Percentiles rank a stretch among this genome's conserved stretches.
Evolutionary conservation across 2,329 filamentous ascomycete species (phyloP).

Genomic region (Karstenula rhodostoma): DNA sequence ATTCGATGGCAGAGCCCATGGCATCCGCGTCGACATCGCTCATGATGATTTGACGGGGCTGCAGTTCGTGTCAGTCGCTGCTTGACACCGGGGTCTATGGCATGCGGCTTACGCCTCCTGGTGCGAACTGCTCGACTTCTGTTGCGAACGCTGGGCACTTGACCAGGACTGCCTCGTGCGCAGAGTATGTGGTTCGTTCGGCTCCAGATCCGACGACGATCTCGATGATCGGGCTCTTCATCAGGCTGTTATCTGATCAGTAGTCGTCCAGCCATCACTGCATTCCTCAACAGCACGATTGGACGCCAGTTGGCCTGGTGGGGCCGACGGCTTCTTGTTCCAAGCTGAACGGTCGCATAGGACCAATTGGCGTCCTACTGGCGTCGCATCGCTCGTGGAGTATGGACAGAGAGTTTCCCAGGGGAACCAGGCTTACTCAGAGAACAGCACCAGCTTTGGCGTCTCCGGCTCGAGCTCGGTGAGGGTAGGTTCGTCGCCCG

Average conservation of each 20-base stretch:
- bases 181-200: constrained; percentile 70
- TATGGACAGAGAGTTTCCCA: too few relatives aligned
- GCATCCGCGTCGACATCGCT: constrained; percentile 73
- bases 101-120: constrained; percentile 64
- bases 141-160: constrained; percentile 79
- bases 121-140: constrained; percentile 67
- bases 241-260: constrained; percentile 47
- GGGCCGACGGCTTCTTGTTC: not conserved
- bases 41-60: constrained; percentile 75
- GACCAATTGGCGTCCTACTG: not conserved
- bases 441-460: constrained; percentile 53
- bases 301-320: not conserved
- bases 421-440: constrained; percentile 51
- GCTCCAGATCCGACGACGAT: constrained; percentile 61
- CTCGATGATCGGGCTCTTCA: constrained; percentile 59
- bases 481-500: constrained; percentile 46
- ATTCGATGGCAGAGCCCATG: constrained; percentile 82
- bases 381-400: constrained; percentile 2
- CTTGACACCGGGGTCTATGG: not conserved
- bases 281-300: not conserved
- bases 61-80: constrained; percentile 2
- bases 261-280: not conserved
- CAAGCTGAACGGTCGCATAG: not conserved
- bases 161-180: constrained; percentile 79
- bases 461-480: constrained; percentile 54